phyloP scores from a whole-genome alignment of 495 filamentous ascomycete genomes.

The Hyphodiscus hymeniophilus region DNA sequence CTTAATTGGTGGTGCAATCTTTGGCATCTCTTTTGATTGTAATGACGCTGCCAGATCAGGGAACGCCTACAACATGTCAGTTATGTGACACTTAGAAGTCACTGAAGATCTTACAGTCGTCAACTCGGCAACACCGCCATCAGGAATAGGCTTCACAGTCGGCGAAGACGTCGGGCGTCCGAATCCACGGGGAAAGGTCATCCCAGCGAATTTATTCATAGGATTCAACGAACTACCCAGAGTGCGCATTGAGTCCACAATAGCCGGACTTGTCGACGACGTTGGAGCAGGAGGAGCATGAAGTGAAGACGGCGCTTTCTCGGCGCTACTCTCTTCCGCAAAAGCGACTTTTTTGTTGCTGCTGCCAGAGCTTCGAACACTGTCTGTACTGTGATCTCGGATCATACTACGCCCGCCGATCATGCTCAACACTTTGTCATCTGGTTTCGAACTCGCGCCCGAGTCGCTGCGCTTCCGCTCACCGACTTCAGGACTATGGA shows the following conservation, averaged over 20 bases:
- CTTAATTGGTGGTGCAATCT: constrained; percentile 63
- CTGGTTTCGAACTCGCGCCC: constrained; percentile 19
- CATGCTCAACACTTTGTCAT: constrained; percentile 54
- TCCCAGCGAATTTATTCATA: constrained; percentile 57
- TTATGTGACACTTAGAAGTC: background rate
- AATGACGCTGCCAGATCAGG: constrained; percentile 47
- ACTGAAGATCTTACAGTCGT: constrained; percentile 33
- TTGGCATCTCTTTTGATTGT: constrained; percentile 39
- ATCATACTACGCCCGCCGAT: constrained; percentile 50
- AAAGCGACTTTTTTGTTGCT: constrained; percentile 39
- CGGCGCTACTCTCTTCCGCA: constrained; percentile 27
- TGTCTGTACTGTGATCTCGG: constrained; percentile 73
- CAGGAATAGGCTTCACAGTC: constrained; percentile 24
- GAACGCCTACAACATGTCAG: constrained; percentile 37
- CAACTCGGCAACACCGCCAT: constrained; percentile 38
- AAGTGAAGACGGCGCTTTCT: constrained; percentile 24
- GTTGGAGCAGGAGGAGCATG: constrained; percentile 1
- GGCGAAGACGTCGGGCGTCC: constrained; percentile 44
- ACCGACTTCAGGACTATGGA: constrained; percentile 34
- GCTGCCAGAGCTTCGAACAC: constrained; percentile 55
- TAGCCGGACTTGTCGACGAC: constrained; percentile 35
- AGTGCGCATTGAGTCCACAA: constrained; percentile 74
- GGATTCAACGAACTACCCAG: constrained; percentile 79
- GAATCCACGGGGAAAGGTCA: constrained; percentile 59
- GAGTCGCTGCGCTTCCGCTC: constrained; percentile 16